Percentiles rank a stretch among this genome's conserved stretches.
Conservation (phyloP, 2,329 filamentous ascomycete genomes). For the Lomentospora prolificans region DNA sequence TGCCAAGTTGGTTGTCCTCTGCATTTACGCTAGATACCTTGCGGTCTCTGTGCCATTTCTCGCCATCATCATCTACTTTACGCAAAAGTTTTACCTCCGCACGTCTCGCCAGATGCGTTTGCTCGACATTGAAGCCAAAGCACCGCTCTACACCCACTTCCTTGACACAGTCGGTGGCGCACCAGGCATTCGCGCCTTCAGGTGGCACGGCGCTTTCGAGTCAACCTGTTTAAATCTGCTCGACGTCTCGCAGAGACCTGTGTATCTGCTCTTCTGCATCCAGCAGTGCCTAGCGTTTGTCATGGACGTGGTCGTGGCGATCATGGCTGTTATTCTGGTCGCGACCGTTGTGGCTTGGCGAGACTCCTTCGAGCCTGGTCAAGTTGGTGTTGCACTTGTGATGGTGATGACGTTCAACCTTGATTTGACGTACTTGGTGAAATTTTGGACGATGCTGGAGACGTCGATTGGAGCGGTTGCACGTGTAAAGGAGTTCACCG, state of each 20-base stretch:
- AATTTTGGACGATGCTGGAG: slow-evolving; percentile 22
- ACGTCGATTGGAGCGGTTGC: slow-evolving; percentile 19
- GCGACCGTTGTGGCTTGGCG: slow-evolving; percentile 30
- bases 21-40: slow-evolving; percentile 30
- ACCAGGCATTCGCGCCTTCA: slow-evolving; percentile 45
- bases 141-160: slow-evolving; percentile 46
- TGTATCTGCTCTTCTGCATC: slow-evolving; percentile 29
- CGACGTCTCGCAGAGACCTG: slow-evolving; percentile 15
- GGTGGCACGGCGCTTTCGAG: slow-evolving; percentile 32
- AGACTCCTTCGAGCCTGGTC: too few species aligned
- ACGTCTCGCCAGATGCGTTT: slow-evolving; percentile 51
- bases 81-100: slow-evolving; percentile 49
- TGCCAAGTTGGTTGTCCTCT: slow-evolving; percentile 32
- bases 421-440: slow-evolving; percentile 19
- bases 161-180: slow-evolving; percentile 45
- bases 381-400: slow-evolving; percentile 28
- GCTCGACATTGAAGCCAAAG: slow-evolving; percentile 52
- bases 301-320: slow-evolving; percentile 35
- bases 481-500: slow-evolving; percentile 19
- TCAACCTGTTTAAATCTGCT: slow-evolving; percentile 36
- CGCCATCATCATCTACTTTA: slow-evolving; percentile 30
- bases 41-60: slow-evolving; percentile 41
- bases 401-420: slow-evolving; percentile 27
- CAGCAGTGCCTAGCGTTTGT: slow-evolving; percentile 35
- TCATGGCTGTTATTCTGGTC: slow-evolving; percentile 34